Evolutionary conservation across 2,329 filamentous ascomycete species (phyloP).

Genomic region (Sporothrix inflata): DNA sequence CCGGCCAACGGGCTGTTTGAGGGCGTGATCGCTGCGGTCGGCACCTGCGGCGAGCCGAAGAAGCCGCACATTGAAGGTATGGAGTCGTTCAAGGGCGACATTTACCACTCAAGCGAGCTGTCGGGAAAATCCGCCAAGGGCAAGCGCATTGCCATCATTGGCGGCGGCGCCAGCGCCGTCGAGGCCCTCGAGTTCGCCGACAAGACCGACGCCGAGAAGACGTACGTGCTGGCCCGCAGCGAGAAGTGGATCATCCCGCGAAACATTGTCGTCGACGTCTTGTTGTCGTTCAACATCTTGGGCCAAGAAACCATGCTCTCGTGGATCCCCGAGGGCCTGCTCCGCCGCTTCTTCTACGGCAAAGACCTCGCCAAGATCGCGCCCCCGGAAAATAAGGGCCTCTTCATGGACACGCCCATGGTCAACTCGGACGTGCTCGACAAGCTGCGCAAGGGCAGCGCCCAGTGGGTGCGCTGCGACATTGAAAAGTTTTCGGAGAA

Average conservation of each 20-base stretch:
- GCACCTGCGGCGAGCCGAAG: constrained; percentile 77
- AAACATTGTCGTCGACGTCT: constrained; percentile 72
- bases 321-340: constrained; percentile 75
- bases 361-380: constrained; percentile 76
- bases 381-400: constrained; percentile 69
- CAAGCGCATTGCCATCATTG: constrained; percentile 76
- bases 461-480: constrained; percentile 81
- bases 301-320: constrained; percentile 76
- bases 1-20: constrained; percentile 72
- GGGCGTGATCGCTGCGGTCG: constrained; percentile 76
- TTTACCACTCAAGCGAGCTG: constrained; percentile 75
- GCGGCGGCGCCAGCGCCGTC: constrained; percentile 78
- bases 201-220: constrained; percentile 65
- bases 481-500: constrained; percentile 66
- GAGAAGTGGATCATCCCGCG: constrained; percentile 90
- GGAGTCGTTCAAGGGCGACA: constrained; percentile 70
- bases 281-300: constrained; percentile 78
- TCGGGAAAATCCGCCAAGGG: constrained; percentile 71
- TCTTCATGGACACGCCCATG: constrained; percentile 87
- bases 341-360: constrained; percentile 76
- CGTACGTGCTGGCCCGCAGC: constrained; percentile 73
- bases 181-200: constrained; percentile 82
- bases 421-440: constrained; percentile 81
- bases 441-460: constrained; percentile 70
- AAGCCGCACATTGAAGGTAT: constrained; percentile 72